These are phyloP conservation scores for Acanthamoeba royreba DNA, from an alignment of 208 protist species.

Conservation along the genomic window DNA sequence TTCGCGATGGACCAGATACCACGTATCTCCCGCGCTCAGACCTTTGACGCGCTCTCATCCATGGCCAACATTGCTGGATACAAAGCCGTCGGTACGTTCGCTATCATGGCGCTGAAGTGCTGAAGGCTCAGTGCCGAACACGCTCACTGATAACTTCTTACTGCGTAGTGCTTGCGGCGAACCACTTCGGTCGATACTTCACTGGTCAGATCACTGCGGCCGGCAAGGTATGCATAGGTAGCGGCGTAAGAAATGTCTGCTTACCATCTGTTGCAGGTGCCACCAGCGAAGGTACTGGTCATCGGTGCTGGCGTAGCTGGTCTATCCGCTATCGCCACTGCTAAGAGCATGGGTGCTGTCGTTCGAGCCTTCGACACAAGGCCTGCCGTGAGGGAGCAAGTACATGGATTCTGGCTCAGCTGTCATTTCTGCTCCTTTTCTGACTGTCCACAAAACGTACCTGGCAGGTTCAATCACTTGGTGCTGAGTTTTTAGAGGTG, in stretches of 20 bases:
- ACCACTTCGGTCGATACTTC: constrained; percentile 82
- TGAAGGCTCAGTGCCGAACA: no score
- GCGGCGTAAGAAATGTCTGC: background rate
- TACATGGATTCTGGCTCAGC: constrained; percentile 13
- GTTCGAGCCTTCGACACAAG: constrained; percentile 90
- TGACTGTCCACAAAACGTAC: background rate
- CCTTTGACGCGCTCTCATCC: constrained; percentile 84
- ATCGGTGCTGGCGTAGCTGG: constrained; percentile 91
- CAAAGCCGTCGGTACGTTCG: constrained; percentile 72
- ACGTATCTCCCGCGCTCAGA: constrained; percentile 77
- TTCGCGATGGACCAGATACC: constrained; percentile 86
- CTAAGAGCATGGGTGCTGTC: constrained; percentile 89
- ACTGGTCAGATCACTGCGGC: constrained; percentile 89
- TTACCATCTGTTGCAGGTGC: background rate
- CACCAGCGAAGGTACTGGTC: constrained; percentile 76
- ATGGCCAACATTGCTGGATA: constrained; percentile 91
- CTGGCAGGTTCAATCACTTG: constrained; percentile 74
- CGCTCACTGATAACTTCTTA: background rate
- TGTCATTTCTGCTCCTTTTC: background rate
- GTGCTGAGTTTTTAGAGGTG: constrained; percentile 87
- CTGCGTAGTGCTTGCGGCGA: constrained; percentile 16
- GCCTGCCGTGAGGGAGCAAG: constrained; percentile 84
- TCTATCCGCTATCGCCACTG: constrained; percentile 84
- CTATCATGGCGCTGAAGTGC: background rate
- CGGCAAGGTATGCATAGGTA: constrained; percentile 70